Evolutionary conservation across 2,329 filamentous ascomycete genomes (phyloP), one percentile per base, ranked within the genome.

Genomic region (Pseudocercospora eumusae): DNA sequence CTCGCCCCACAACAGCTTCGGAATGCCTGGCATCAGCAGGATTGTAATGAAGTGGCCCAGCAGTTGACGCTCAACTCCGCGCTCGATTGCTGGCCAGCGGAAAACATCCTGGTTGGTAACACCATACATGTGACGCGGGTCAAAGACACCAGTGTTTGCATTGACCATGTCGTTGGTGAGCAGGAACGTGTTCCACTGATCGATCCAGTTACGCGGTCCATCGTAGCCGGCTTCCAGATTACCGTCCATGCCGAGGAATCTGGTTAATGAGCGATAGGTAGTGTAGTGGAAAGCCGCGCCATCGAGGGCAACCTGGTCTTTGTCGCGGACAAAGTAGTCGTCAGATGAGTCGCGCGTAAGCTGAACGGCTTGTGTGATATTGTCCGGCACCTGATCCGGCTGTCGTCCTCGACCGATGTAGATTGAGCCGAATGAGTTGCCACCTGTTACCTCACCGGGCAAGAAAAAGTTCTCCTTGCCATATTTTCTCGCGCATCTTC

Each of bases 91-190:
- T n/a, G 84, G 84, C 85, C 85, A 87, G 27, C 85, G 79, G 70
- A 87, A 85, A 4, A 87, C 83, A 69, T 88, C 86, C 74, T 88
- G 86, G 68, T 88, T 88, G 6, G 85, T 86, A 1, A 82, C 81
- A 54, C 86, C 86, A 68, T 83, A 88, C 80, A 88, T 82, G 69
- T 88, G 86, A 1, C 86, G 81, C 3, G 86, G 86, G 66, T 88
- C 86, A 64, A 86, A 86, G 57, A 82, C 73, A 31, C 84, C 85
- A 1, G 83, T 87, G 69, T 85, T 83, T 1, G 83, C 78, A 66
- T 87, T 88, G 64, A 84, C 74, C 66, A 87, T 75, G 67, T 88
- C 85, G 65, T 87, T 86, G 1, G 82, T 84, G 57, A 80, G 70
- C 3, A 86, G 69, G 73, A 86, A 83, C 23, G 80, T 74, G 63